Percentiles rank a stretch among this genome's conserved stretches.
Conservation (phyloP, 31 red algal genomes). For the Porphyra umbilicalis region DNA sequence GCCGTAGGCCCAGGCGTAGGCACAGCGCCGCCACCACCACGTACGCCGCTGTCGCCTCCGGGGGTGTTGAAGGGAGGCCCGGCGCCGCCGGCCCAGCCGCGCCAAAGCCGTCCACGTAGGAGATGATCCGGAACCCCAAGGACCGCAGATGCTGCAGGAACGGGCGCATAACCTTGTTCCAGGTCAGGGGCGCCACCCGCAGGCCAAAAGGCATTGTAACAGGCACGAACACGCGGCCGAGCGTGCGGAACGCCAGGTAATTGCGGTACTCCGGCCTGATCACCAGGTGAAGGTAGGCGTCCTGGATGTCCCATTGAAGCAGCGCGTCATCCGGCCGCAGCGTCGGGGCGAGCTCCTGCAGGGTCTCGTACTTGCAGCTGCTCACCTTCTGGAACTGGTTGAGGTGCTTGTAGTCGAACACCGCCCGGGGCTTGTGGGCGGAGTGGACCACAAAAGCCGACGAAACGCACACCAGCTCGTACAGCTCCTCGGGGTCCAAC, state of each 20-base stretch:
- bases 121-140: no score
- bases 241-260: slow-evolving; percentile 13
- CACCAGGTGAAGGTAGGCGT: slow-evolving; percentile 17
- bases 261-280: slow-evolving; percentile 6
- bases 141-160: slow-evolving; percentile 10
- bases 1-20: no score
- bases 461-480: no score
- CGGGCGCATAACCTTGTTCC: slow-evolving; percentile 23
- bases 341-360: slow-evolving; percentile 18
- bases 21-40: no score
- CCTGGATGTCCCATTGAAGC: no score
- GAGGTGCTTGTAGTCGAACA: slow-evolving; percentile 14
- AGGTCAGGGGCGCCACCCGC: slow-evolving; percentile 17
- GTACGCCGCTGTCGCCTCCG: no score
- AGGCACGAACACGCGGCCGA: no score
- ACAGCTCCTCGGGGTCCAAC: no score
- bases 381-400: slow-evolving; percentile 16
- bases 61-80: no score
- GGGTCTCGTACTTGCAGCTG: slow-evolving; percentile 16
- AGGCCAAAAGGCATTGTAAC: no score
- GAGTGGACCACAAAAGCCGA: neutral
- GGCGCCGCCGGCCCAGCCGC: no score
- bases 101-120: no score
- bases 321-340: slow-evolving; percentile 3
- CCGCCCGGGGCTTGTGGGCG: slow-evolving; percentile 3